Evolutionary conservation across 331 rosid genomes (phyloP), one percentile per base, ranked within the genome.

Genomic region (Rosa hybrid): DNA sequence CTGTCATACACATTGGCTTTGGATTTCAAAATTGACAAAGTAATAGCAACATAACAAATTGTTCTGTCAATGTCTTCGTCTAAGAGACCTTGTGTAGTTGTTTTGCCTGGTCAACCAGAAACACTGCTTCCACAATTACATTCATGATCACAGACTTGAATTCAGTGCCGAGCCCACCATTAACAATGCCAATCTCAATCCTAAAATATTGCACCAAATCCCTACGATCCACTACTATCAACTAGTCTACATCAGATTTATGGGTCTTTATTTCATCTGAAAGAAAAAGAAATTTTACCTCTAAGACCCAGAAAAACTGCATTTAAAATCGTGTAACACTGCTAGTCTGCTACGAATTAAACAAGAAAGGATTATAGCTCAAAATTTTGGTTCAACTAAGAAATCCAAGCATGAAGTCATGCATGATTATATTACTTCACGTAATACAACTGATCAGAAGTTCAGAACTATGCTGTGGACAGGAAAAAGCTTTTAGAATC

Each of bases 381-480:
- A 63, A 63, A 25, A 8, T 13, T 27, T 5, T 10, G 5, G 27
- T 63, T 63, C 42, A 63, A 63, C 42, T 12, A 25, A 63, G 69
- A 63, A 27, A 63, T 63, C 20, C 69, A 27, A 63, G 69, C 69
- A 63, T 64, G 69, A 27, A 64, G 42, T 17, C 69, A 27, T 64
- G 44, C 30, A 48, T 48, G 16, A 44, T 1, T 44, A 44, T 7
- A 42, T 42, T 42, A 44, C 46, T 48, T 48, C 53, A 48, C 4
- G 4, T 48, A 11, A 44, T 11, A 48, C 53, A 48, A 48, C 53
- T 11, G 53, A 48, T 48, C 53, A 48, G 10, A 44, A 44, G 46
- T 44, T 44, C 46, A 44, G 46, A 44, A 44, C 46, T 44, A 7
- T 44, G 9, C 1, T 44, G 9, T 44, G 46, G 9, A 44, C 46